phyloP scores from a whole-genome alignment of 2,329 filamentous ascomycete genomes.

The Cryphonectria radicalis region DNA sequence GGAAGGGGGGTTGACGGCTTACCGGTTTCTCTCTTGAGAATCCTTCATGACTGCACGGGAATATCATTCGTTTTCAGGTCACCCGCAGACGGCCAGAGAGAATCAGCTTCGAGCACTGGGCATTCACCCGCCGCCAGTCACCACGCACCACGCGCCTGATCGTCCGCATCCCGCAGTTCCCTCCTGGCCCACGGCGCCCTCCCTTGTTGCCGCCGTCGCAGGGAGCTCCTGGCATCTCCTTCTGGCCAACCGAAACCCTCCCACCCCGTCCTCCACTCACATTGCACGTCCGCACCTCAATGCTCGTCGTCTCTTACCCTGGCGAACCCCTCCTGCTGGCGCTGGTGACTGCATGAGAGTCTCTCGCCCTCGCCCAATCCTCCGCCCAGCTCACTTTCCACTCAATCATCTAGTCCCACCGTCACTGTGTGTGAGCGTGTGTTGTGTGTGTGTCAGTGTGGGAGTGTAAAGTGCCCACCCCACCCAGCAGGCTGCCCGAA shows the following conservation, averaged over 20 bases:
- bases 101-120: constrained; percentile 16
- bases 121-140: constrained; percentile 9
- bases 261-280: constrained; percentile 40
- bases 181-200: constrained; percentile 13
- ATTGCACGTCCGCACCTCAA: constrained; percentile 51
- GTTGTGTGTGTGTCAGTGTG: neutral
- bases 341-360: constrained; percentile 47
- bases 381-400: neutral
- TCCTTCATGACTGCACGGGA: neutral
- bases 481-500: neutral
- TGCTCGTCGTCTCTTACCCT: constrained; percentile 45
- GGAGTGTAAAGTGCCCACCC: too few relatives aligned
- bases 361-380: constrained; percentile 35
- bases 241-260: constrained; percentile 29
- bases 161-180: neutral
- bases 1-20: neutral
- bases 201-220: constrained; percentile 18
- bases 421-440: neutral
- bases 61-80: neutral
- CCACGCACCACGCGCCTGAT: constrained; percentile 20
- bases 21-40: neutral
- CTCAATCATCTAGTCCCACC: neutral
- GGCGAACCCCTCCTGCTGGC: constrained; percentile 16
- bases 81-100: neutral
- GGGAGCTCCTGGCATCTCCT: constrained; percentile 25